Evolutionary conservation across 257 asterid genomes (phyloP).

Genomic region (Nicotiana benthamiana): DNA sequence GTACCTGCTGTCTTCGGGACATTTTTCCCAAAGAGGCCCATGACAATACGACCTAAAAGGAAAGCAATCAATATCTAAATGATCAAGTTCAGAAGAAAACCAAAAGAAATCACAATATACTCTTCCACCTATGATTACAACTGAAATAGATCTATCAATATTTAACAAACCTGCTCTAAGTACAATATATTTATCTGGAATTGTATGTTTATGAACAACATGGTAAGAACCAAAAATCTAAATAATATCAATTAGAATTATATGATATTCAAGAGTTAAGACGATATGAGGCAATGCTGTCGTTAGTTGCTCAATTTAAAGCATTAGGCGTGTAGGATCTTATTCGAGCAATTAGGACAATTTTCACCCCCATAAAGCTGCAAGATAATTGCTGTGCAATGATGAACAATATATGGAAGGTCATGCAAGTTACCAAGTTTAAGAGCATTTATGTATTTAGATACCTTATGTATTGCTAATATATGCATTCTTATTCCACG

Average conservation of each 20-base stretch:
- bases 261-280: neutral
- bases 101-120: neutral
- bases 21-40: conserved; percentile 74
- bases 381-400: neutral
- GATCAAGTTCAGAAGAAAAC: neutral
- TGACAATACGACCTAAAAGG: conserved; percentile 67
- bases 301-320: neutral
- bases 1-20: conserved; percentile 87
- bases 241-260: too few species aligned
- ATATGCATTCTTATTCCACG: neutral
- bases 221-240: neutral
- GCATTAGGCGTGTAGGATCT: neutral
- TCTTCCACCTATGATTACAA: neutral
- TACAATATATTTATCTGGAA: neutral
- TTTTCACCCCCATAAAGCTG: neutral
- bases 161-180: neutral
- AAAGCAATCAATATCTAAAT: neutral
- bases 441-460: neutral
- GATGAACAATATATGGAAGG: neutral
- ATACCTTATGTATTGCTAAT: neutral
- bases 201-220: neutral
- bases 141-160: neutral
- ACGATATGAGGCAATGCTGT: neutral
- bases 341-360: neutral
- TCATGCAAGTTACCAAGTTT: neutral